Base-by-base conservation (phyloP, 257 asterid species). In the Solanum habrochaites region DNA sequence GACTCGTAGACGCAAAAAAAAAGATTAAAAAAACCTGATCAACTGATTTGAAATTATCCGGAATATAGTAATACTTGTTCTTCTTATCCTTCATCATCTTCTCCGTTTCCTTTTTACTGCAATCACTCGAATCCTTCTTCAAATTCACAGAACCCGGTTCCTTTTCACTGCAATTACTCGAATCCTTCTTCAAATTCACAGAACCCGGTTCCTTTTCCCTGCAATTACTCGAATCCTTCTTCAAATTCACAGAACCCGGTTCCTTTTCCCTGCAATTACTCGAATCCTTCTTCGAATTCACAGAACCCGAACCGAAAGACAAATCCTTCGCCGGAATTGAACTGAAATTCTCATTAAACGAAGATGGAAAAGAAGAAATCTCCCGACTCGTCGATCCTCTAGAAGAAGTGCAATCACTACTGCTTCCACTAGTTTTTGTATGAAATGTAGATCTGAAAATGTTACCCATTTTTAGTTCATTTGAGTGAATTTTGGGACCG, bases 21-120 rank as follows among this genome's bases (percentile, higher is more conserved):
- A 4, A 32, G 32, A 31, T 3, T 2, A 32, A 32, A 11, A 84
- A 94, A 86, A 94, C 98, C 98, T 94, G 95, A 69, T 94, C 95
- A 75, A 94, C 73, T 84, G 98, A 91, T 67, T 93, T 87, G 92
- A 87, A 94, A 66, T 90, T 91, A 89, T 93, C 98, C 15, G 98
- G 94, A 87, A 94, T 94, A 88, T 49, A 92, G 15, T 87, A 88
- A 32, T 94, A 94, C 89, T 94, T 93, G 21, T 88, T 92, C 92
- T 90, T 91, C 87, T 82, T 89, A 49, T 74, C 16, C 60, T 40
- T 16, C 56, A 4, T 78, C 83, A 15, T 45, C 8, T 18, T 20
- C 0, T 29, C 67, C 29, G 3, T 27, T 78, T 86, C 92, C 66
- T 69, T 49, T 58, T 66, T 88, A 47, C 75, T 35, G 86, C 7